Conservation (phyloP, 2,329 filamentous ascomycete genomes). For the Plenodomus biglobosus region DNA sequence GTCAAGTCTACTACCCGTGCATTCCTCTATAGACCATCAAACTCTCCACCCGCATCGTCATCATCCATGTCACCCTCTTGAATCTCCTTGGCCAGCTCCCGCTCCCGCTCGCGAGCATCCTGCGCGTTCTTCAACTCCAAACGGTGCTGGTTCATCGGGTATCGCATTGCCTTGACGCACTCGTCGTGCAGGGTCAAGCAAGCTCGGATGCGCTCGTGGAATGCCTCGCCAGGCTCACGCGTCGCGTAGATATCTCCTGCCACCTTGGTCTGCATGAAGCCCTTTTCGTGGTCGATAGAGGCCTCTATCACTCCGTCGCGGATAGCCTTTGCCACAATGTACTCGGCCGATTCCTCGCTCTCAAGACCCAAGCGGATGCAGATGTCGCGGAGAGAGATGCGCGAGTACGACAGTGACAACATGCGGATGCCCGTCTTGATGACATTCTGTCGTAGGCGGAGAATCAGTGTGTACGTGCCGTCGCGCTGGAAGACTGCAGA, state of each 20-base stretch:
- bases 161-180: conserved; percentile 99
- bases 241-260: conserved; percentile 95
- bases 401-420: conserved; percentile 97
- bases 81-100: conserved; percentile 98
- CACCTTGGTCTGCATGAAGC: conserved; percentile 98
- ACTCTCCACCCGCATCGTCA: conserved; percentile 92
- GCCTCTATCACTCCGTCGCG: conserved; percentile 97
- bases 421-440: conserved; percentile 99
- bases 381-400: conserved; percentile 95
- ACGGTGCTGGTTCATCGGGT: conserved; percentile 98
- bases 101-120: conserved; percentile 93
- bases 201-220: conserved; percentile 93
- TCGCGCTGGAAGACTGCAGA: conserved; percentile 86
- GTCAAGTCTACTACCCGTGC: background rate
- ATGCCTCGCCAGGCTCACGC: conserved; percentile 91
- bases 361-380: conserved; percentile 92
- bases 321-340: conserved; percentile 98
- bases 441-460: conserved; percentile 94
- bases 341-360: conserved; percentile 96
- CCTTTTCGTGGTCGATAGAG: conserved; percentile 86
- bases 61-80: conserved; percentile 96
- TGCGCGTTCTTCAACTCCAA: conserved; percentile 97
- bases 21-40: conserved; percentile 78
- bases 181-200: conserved; percentile 93
- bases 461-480: conserved; percentile 91